These are phyloP conservation scores for Ormosia emarginata DNA, from an alignment of 306 rosid genomes.

Conservation along the genomic window DNA sequence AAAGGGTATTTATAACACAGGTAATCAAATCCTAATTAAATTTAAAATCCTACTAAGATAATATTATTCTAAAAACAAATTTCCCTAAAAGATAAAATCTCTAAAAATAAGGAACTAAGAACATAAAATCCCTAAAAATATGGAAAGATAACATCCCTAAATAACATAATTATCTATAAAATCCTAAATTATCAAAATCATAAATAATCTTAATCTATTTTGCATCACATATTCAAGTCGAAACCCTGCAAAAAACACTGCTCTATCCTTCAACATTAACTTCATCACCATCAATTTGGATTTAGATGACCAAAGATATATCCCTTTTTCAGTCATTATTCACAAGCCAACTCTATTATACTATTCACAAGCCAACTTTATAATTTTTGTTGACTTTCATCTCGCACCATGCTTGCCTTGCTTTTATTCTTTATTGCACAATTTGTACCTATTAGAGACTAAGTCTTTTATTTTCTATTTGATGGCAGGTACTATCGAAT, in stretches of 20 bases:
- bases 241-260: not conserved
- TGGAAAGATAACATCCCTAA: too few relatives aligned
- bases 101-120: too few relatives aligned
- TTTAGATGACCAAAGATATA: not conserved
- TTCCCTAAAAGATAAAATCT: too few relatives aligned
- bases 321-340: not conserved
- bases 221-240: too few relatives aligned
- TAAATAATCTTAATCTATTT: too few relatives aligned
- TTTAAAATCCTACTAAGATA: too few relatives aligned
- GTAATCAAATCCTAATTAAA: too few relatives aligned
- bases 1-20: too few relatives aligned
- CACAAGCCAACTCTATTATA: constrained; percentile 4
- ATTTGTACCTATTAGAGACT: not conserved
- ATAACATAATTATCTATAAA: too few relatives aligned
- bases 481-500: constrained; percentile 84
- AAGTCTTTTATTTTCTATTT: constrained; percentile 15
- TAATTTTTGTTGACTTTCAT: constrained; percentile 1
- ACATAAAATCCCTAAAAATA: too few relatives aligned
- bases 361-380: not conserved
- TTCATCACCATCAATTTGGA: not conserved
- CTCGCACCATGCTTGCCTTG: not conserved
- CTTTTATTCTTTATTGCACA: not conserved
- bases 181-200: too few relatives aligned
- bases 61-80: too few relatives aligned
- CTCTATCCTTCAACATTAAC: not conserved